phyloP scores from a whole-genome alignment of 2,329 filamentous ascomycete species.

The Penicillium sp. region DNA sequence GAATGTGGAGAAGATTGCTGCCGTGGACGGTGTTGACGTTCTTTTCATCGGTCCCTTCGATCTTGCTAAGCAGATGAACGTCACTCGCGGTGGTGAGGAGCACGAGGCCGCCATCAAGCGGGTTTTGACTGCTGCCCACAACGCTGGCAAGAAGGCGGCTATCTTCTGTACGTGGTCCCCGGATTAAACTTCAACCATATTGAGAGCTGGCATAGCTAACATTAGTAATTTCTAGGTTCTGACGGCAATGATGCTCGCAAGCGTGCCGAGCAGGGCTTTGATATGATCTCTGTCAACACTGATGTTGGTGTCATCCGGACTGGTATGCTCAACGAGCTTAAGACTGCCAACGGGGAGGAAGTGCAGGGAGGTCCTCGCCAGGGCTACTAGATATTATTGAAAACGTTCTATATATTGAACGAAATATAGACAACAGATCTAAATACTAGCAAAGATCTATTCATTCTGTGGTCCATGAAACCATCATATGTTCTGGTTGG shows the following conservation, averaged over 20 bases:
- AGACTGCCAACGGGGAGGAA: constrained; percentile 38
- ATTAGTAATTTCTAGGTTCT: constrained; percentile 30
- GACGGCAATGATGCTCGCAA: constrained; percentile 43
- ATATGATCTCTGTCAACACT: constrained; percentile 50
- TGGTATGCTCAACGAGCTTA: constrained; percentile 43
- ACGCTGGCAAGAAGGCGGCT: constrained; percentile 48
- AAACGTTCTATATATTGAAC: background rate
- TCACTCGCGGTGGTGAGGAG: constrained; percentile 43
- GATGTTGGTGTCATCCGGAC: constrained; percentile 44
- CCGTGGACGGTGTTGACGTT: constrained; percentile 49
- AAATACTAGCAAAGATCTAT: background rate
- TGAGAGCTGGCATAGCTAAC: background rate
- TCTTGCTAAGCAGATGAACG: constrained; percentile 48
- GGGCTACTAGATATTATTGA: constrained; percentile 18
- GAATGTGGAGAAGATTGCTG: constrained; percentile 53
- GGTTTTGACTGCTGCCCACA: constrained; percentile 42
- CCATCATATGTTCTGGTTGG: background rate
- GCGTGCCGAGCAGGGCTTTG: constrained; percentile 47
- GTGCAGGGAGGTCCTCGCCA: constrained; percentile 17
- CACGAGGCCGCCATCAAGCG: constrained; percentile 50
- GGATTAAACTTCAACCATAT: background rate
- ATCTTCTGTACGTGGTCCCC: constrained; percentile 46
- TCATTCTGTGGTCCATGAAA: background rate
- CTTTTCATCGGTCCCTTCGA: constrained; percentile 50
- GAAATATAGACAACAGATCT: background rate